Base-by-base conservation (phyloP, 2,329 filamentous ascomycete species). In the Pseudogymnoascus sp. region DNA sequence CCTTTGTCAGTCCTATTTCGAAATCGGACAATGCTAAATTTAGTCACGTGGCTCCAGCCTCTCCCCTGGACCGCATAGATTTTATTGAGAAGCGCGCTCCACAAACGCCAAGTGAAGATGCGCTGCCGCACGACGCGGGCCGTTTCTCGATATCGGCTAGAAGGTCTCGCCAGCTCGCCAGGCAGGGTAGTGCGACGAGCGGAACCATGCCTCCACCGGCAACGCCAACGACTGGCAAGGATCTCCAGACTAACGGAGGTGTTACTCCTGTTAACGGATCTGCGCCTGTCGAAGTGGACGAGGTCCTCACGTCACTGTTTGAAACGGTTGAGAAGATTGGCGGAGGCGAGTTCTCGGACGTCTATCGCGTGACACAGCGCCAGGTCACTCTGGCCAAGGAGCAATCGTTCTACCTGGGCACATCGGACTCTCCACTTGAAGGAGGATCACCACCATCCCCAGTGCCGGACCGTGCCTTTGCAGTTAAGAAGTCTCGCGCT, bases 401-500 rank as follows among this genome's bases (percentile, higher is more conserved):
- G 75, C 79, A 75, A 71, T 79, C 69, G 63, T 79, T 65, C 62
- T 70, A 71, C 61, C 76, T 80, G 63, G 70, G 67, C 36, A 65
- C 70, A 57, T 78, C 78, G 54, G 75, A 76, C 65, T 83, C 81
- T 1, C 79, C 83, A 1, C 79, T 77, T 1, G 76, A 75, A 63
- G 75, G 79, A 10, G 79, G 76, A 39, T 77, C 81, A n/a, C 80
- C 85, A 7, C 82, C 81, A 10, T 82, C 79, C 43, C 79, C 83
- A 6, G 71, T 82, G 21, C 79, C 82, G 34, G 80, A 83, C 36
- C 81, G 83, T 63, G 86, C 96, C 0, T 98, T 88, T 80, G 93
- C 93, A 2, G 93, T 99, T 63, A 99, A 99, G 80, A 98, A 96
- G 79, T 88, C 91, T 66, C 90, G 90, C 71, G 84, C 92, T 65